A percentile compares a stretch with the other conserved stretches of the same genome.
phyloP scores from a whole-genome alignment of 768 basidiomycete species.

The Tephrocybe sp. region DNA sequence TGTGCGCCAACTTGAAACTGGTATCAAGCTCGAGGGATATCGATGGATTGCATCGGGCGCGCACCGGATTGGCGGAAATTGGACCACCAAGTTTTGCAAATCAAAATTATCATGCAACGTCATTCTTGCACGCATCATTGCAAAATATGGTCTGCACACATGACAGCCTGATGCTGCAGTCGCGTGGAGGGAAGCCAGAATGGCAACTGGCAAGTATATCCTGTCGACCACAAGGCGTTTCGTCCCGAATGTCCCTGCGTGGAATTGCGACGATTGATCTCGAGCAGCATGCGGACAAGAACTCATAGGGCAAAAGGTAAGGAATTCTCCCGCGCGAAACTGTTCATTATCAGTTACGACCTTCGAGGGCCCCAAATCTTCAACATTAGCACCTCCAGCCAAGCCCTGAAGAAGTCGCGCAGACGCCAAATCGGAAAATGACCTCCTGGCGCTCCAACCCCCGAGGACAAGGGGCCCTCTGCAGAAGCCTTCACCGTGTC shows the following conservation, averaged over 20 bases:
- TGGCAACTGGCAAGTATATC: neutral
- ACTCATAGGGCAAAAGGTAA: too few species aligned
- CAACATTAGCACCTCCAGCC: slow-evolving; percentile 7
- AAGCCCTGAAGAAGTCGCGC: slow-evolving; percentile 9
- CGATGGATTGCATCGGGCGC: neutral
- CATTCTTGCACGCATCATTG: too few species aligned
- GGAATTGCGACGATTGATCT: neutral
- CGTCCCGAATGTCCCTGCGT: neutral
- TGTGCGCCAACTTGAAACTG: slow-evolving; percentile 1
- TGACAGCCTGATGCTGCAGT: neutral
- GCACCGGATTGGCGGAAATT: neutral
- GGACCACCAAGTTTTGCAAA: neutral
- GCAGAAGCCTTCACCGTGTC: neutral
- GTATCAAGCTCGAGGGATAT: neutral
- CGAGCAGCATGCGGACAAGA: too few species aligned
- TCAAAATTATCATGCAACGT: too few species aligned
- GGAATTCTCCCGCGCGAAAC: too few species aligned
- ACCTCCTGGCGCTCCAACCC: neutral
- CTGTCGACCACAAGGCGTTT: too few species aligned
- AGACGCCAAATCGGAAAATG: slow-evolving; percentile 4
- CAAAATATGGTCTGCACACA: too few species aligned
- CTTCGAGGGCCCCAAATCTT: slow-evolving; percentile 2
- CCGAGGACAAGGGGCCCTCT: neutral
- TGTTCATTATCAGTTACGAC: too few species aligned
- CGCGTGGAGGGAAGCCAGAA: neutral